phyloP scores from a whole-genome alignment of 352 stramenopile species.

The Pythium myriotylum region DNA sequence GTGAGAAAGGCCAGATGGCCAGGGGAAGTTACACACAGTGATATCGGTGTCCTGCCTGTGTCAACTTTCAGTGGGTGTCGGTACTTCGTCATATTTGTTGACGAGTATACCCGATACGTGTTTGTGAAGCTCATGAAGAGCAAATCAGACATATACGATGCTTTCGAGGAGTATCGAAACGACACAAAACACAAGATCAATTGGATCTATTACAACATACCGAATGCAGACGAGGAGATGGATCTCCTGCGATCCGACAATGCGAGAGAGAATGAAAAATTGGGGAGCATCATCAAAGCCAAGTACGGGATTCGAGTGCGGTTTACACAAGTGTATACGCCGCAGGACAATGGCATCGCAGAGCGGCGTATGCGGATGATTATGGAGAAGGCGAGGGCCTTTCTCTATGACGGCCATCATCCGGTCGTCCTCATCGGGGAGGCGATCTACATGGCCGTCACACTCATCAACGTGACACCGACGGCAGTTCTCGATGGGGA shows the following conservation, averaged over 20 bases:
- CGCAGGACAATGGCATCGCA: slow-evolving; percentile 17
- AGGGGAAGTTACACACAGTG: slow-evolving; percentile 20
- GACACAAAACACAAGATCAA: slow-evolving; percentile 4
- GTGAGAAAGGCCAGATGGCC: slow-evolving; percentile 12
- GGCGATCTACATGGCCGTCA: slow-evolving; percentile 11
- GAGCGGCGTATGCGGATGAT: slow-evolving; percentile 20
- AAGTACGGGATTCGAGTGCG: slow-evolving; percentile 16
- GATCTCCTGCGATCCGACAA: slow-evolving; percentile 7
- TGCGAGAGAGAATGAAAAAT: too few species aligned
- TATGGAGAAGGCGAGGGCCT: slow-evolving; percentile 19
- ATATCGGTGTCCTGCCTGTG: slow-evolving; percentile 22
- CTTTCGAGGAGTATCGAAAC: slow-evolving; percentile 14
- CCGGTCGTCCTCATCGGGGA: slow-evolving; percentile 9
- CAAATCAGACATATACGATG: slow-evolving; percentile 13
- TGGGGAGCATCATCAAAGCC: slow-evolving; percentile 3
- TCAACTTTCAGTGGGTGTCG: slow-evolving; percentile 13
- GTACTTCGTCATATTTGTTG: slow-evolving; percentile 24
- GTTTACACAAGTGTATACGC: slow-evolving; percentile 18
- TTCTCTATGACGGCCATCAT: slow-evolving; percentile 14
- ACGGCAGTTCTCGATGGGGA: slow-evolving; percentile 9
- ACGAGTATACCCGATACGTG: slow-evolving; percentile 24
- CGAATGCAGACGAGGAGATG: slow-evolving; percentile 4
- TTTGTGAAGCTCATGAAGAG: slow-evolving; percentile 8
- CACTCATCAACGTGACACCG: slow-evolving; percentile 17
- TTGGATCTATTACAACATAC: slow-evolving; percentile 18